A percentile compares a stretch with the other conserved stretches of the same genome.
Conservation (phyloP, 495 filamentous ascomycete genomes). For the Niebla homalea region DNA sequence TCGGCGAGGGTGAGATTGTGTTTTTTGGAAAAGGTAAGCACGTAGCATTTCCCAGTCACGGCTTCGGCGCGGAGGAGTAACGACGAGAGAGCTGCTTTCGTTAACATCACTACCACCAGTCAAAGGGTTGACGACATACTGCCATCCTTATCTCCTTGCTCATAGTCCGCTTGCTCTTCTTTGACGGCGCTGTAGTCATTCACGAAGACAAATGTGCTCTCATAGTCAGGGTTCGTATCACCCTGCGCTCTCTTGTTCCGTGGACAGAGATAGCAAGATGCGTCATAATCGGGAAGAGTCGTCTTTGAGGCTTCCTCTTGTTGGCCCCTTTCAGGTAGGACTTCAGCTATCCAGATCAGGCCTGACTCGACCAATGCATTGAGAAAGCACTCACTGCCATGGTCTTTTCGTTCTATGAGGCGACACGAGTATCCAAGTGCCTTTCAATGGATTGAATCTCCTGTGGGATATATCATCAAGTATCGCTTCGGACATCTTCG, state of each 20-base stretch:
- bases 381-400: constrained; percentile 69
- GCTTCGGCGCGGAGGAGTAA: constrained; percentile 71
- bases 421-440: constrained; percentile 84
- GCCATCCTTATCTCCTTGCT: constrained; percentile 35
- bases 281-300: constrained; percentile 68
- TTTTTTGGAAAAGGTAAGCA: constrained; percentile 79
- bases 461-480: constrained; percentile 96
- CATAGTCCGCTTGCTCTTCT: constrained; percentile 69
- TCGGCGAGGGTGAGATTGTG: constrained; percentile 92
- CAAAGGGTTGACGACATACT: constrained; percentile 23
- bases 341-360: constrained; percentile 2
- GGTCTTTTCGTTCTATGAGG: constrained; percentile 92
- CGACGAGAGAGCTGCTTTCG: constrained; percentile 35
- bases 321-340: constrained; percentile 50
- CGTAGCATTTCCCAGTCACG: constrained; percentile 94
- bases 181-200: constrained; percentile 98
- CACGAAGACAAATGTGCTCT: constrained; percentile 82
- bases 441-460: constrained; percentile 81
- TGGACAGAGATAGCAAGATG: constrained; percentile 90
- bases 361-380: neutral
- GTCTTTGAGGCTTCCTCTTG: constrained; percentile 73
- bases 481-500: constrained; percentile 48
- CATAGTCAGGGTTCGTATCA: constrained; percentile 75
- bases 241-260: constrained; percentile 87
- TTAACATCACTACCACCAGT: neutral